A percentile compares a stretch with the other conserved stretches of the same genome.
phyloP scores from a whole-genome alignment of 345 rosid genomes.

The Melastoma malabathricum region DNA sequence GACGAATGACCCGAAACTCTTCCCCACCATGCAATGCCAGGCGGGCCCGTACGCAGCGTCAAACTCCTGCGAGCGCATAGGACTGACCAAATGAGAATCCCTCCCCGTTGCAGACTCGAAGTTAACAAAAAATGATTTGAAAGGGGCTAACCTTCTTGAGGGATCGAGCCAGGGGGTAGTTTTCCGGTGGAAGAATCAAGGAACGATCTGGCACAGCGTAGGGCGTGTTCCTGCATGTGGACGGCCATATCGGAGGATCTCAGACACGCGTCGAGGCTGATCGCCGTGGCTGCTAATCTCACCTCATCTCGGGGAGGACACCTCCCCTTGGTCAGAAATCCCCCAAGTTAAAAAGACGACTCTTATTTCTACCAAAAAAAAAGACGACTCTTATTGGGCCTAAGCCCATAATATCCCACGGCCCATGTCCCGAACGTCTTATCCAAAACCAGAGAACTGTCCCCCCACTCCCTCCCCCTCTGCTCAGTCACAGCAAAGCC shows the following conservation, averaged over 20 bases:
- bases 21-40: conserved; percentile 37
- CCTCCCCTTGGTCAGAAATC: too few species aligned
- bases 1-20: conserved; percentile 31
- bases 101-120: too few species aligned
- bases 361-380: too few species aligned
- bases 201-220: conserved; percentile 19
- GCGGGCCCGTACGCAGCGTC: conserved; percentile 27
- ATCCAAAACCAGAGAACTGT: too few species aligned
- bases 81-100: not conserved
- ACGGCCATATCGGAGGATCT: conserved; percentile 29
- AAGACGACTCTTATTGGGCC: too few species aligned
- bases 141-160: conserved; percentile 20
- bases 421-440: too few species aligned
- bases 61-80: conserved; percentile 16
- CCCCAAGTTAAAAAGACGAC: too few species aligned
- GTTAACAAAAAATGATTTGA: too few species aligned
- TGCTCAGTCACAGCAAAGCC: conserved; percentile 1
- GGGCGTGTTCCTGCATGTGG: conserved; percentile 27
- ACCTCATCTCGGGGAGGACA: conserved; percentile 13
- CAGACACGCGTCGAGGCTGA: conserved; percentile 24
- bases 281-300: conserved; percentile 22
- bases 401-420: too few species aligned
- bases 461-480: conserved; percentile 1
- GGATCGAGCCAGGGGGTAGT: conserved; percentile 23
- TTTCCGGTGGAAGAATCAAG: conserved; percentile 14